phyloP scores from a whole-genome alignment of 768 basidiomycete genomes.

The Lentinula edodes region DNA sequence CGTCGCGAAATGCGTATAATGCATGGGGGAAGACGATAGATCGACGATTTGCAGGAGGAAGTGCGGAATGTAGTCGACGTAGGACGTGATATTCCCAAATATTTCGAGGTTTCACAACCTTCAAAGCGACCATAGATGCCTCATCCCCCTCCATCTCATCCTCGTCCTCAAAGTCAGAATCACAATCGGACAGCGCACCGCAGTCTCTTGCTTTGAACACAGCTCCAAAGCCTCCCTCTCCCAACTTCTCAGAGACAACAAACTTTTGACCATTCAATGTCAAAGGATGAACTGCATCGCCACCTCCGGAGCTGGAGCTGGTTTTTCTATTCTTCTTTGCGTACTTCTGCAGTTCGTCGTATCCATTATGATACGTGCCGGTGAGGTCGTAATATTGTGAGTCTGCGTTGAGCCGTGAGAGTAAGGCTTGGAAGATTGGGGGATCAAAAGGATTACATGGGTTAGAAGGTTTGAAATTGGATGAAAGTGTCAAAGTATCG shows the following conservation, averaged over 20 bases:
- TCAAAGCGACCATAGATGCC: slow-evolving; percentile 70
- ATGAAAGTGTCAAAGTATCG: slow-evolving; percentile 56
- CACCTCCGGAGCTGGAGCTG: slow-evolving; percentile 27
- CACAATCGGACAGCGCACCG: slow-evolving; percentile 33
- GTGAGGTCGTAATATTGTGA: slow-evolving; percentile 57
- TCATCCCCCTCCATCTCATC: slow-evolving; percentile 47
- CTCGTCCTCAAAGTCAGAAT: slow-evolving; percentile 49
- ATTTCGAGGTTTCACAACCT: slow-evolving; percentile 84
- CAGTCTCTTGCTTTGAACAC: slow-evolving; percentile 83
- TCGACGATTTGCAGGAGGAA: slow-evolving; percentile 51
- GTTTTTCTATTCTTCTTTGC: slow-evolving; percentile 45
- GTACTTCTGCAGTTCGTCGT: slow-evolving; percentile 72
- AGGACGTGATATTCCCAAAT: slow-evolving; percentile 93
- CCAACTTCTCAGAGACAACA: slow-evolving; percentile 79
- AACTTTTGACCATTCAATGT: slow-evolving; percentile 60
- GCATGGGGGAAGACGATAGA: slow-evolving; percentile 77
- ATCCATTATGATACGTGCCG: slow-evolving; percentile 45
- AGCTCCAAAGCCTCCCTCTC: slow-evolving; percentile 94
- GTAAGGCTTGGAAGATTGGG: slow-evolving; percentile 52
- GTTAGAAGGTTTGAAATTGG: slow-evolving; percentile 70
- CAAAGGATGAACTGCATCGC: slow-evolving; percentile 43
- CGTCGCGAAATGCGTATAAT: slow-evolving; percentile 81
- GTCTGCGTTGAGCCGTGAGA: slow-evolving; percentile 60
- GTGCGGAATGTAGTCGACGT: slow-evolving; percentile 62
- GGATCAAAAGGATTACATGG: slow-evolving; percentile 86